Evolutionary conservation across 768 basidiomycete genomes (phyloP), one percentile per base, ranked within the genome.

Genomic region (Suillus occidentalis): DNA sequence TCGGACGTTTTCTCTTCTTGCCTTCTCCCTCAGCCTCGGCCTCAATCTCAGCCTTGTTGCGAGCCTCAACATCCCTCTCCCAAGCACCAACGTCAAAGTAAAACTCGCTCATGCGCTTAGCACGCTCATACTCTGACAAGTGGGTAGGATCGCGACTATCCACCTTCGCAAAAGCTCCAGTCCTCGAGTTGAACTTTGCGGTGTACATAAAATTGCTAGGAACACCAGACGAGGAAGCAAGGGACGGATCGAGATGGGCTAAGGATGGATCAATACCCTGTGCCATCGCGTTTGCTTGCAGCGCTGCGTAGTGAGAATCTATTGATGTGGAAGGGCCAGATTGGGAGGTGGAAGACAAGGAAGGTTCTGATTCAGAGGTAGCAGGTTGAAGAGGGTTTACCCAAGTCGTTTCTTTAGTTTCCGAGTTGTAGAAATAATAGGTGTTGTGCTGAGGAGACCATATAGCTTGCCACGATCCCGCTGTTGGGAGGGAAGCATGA

Each of bases 11-110:
- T 69, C 89, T 83, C 80, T 92, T 93, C 82, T 86, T 90, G 25
- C 84, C 84, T 18, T 81, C 82, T n/a, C 71, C 83, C 56, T 78
- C 85, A 20, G 83, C 87, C 62, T 81, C 81, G 61, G 79, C 67
- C 73, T 82, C 77, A 65, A 73, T 70, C 63, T 76, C 67, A 76
- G 73, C 65, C 64, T 34, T 63, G 67, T 77, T 75, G 37, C 82
- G 74, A 59, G 81, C 74, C 34, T 85, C 90, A 4, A 91, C 81
- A 36, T 93, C 85, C 61, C 84, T 68, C 76, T 94, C 89, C 92
- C 92, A 95, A 56, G 83, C 83, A n/a, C 81, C 82, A 25, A 92
- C 88, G 67, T 95, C 92, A 67, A 95, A 95, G 76, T 92, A 95
- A 70, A 92, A 90, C 72, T 89, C 85, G 80, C 90, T 92, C 92